Conservation (phyloP, 2,329 filamentous ascomycete species). For the Harringtonia lauricola region DNA sequence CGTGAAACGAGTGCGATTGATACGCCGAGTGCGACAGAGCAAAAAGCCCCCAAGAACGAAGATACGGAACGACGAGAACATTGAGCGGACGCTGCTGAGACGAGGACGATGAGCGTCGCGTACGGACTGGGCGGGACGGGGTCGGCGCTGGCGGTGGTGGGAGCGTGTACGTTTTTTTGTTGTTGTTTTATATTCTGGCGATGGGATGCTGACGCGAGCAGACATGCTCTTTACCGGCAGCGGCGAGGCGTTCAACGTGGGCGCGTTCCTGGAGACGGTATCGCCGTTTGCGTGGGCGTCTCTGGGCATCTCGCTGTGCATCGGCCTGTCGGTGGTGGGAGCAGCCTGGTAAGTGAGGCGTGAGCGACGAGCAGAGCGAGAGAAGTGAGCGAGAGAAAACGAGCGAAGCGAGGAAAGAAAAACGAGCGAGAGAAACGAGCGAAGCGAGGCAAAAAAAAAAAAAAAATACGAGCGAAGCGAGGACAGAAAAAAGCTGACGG, state of each 20-base stretch:
- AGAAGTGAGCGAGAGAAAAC: no score
- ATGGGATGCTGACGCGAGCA: conserved; percentile 23
- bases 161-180: conserved; percentile 53
- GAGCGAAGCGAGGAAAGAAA: no score
- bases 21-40: no score
- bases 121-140: conserved; percentile 61
- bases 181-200: not conserved
- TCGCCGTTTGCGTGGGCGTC: conserved; percentile 92
- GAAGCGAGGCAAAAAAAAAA: no score
- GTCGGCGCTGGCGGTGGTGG: conserved; percentile 60
- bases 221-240: conserved; percentile 98
- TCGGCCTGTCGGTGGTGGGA: conserved; percentile 90
- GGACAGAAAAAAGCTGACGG: not conserved
- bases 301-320: conserved; percentile 85
- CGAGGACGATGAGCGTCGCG: conserved; percentile 67
- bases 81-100: no score
- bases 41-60: no score
- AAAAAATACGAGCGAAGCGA: no score
- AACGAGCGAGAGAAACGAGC: no score
- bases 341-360: conserved; percentile 83
- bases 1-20: no score
- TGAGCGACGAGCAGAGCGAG: conserved; percentile 4
- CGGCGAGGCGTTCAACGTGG: conserved; percentile 95
- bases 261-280: conserved; percentile 85
- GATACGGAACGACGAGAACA: no score